Base-by-base conservation (phyloP, 371 early-diverging fungal genomes). In the Apophysomyces variabilis region DNA sequence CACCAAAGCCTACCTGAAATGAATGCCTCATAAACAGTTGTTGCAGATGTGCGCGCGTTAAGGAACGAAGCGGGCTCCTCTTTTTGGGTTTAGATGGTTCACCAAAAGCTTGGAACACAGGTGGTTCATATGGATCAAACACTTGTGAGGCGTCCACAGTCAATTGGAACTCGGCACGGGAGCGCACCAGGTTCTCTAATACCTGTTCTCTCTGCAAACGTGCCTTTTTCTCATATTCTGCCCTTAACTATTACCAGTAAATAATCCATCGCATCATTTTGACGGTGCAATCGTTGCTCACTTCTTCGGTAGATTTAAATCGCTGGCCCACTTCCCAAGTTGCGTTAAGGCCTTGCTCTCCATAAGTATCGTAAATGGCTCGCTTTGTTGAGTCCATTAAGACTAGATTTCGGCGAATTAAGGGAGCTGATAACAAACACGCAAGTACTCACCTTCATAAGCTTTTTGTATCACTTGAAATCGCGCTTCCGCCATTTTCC, bases 331-430 rank as follows among this genome's bases (percentile, higher is more conserved):
- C 79, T 38, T 93, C 95, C 91, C 89, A 90, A 58, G 78, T 83
- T 32, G 86, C 85, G 35, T 78, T 82, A 12, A 96, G 68, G 12
- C 95, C 98, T 65, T 94, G 88, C 64, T 90, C 92, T 11, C 99
- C 99, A 61, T 95, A 95, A 21, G 85, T 86, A 74, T 99, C 98
- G 73, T 99, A 99, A 38, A 94, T 88, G 9, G 89, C 86, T 57
- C 99, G 87, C 62, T 88, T 88, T 18, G 84, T 85, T 4, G 92
- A 87, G 76, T 98, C 90, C 46, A 85, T 87, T 56, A 98, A 76
- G 3, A 96, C 95, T 94, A 65, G 26, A 18, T 0, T 7, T 21
- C 38, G 18, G 11, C 38, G 12, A 9, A 62, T 43, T 43, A 50
- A 43, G 37, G n/a, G 18, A 41, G 9, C 57, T 26, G 57, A 38